Evolutionary conservation across 306 rosid genomes (phyloP), one percentile per base, ranked within the genome.

Genomic region (Vicia sativa): DNA sequence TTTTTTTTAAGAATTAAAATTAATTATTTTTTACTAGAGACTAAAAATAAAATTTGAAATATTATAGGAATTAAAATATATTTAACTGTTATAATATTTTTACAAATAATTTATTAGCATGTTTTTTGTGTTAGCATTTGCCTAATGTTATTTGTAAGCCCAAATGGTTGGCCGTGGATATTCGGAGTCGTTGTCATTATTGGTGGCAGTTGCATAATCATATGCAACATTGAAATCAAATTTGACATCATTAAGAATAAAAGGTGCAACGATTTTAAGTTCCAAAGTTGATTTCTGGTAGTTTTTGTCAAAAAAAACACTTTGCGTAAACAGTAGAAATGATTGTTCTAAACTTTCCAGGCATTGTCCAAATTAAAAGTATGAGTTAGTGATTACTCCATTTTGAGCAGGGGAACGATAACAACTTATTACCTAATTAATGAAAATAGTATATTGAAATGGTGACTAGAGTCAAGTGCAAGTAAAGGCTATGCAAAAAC

Each of bases 401-500:
- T 66, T n/a, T 44, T n/a, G 65, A 34, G 75, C 69, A 38, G 74
- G 57, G 65, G 72, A 54, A 52, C 31, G 87, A 85, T 66, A 64
- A 70, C 70, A 75, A 68, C 81, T 4, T 42, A 1, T 21, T 46
- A 71, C 85, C 89, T 66, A 85, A 78, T 29, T 62, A 83, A 68
- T 28, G 52, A 52, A 67, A 49, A 58, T 31, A 39, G 72, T 65
- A 55, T 26, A 46, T 65, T 61, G 77, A 82, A 71, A 15, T 45
- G 61, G 13, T 55, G 28, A 62, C 46, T 3, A 68, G 83, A 80
- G 83, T 84, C 57, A 41, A 76, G 62, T 76, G 49, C 55, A 87
- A 74, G 86, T 44, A 82, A 82, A 78, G 60, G 64, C 18, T 12
- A 23, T 26, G 67, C 25, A 62, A 46, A 72, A 7, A 55, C 23